Evolutionary conservation across 257 asterid genomes (phyloP), one percentile per base, ranked within the genome.

Genomic region (Scutellaria galericulata): DNA sequence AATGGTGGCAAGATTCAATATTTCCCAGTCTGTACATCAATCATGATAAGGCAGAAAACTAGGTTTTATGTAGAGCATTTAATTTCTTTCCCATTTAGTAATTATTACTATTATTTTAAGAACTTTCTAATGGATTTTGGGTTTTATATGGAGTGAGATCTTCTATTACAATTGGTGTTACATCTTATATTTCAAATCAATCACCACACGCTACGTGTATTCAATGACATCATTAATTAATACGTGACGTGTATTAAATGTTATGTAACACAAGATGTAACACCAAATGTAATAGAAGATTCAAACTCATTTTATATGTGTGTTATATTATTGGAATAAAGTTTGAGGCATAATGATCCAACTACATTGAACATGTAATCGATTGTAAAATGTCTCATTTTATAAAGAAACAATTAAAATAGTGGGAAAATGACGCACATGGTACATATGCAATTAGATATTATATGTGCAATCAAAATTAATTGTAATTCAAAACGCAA

Each of bases 1-100:
- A 51, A 61, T 68, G 64, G 64, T 60, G 20, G 42, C 40, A 75
- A 60, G 52, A 51, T 50, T 52, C 8, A 41, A n/a, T 76, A 14
- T 52, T 76, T 75, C 7, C 53, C 61, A 5, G 70, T 68, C 65
- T 22, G 66, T 14, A 63, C 40, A 10, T 76, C 62, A 76, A 76
- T 76, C 76, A 76, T 76, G 66, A 76, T 48, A 12, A 10, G 22
- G 1, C 57, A 45, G 75, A 63, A 75, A 75, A 59, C 50, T 75
- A 57, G 73, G 14, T 24, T 58, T 48, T 47, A 31, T 71, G 14
- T 56, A 8, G 55, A 40, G 46, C 58, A 27, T 56, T 37, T 13
- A 60, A 37, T 22, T 37, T 60, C 37, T 31, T 14, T 40, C 50
- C 51, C n/a, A 61, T 61, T 54, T 37, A 59, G 42, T 27, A 4